Conservation (phyloP, 805 yeast genomes). For the Wickerhamiella galacta region DNA sequence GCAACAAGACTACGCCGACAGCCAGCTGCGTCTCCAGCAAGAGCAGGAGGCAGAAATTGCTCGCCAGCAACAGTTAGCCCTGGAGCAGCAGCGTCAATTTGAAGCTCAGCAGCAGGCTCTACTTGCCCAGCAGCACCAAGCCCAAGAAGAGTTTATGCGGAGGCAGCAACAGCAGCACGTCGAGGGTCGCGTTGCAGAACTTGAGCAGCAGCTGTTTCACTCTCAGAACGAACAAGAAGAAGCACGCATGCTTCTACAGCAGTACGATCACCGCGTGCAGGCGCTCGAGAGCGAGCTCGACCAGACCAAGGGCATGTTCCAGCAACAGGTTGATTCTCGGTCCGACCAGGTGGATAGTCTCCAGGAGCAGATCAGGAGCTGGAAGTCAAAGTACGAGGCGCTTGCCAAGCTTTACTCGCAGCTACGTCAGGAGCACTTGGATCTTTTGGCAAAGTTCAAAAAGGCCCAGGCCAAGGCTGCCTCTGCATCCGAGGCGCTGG, state of each 20-base stretch:
- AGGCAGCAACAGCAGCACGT: slow-evolving; percentile 58
- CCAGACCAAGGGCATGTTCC: slow-evolving; percentile 30
- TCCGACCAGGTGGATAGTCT: slow-evolving; percentile 52
- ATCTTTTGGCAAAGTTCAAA: slow-evolving; percentile 58
- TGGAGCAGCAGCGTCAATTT: slow-evolving; percentile 49
- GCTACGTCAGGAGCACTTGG: slow-evolving; percentile 79
- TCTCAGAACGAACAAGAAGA: slow-evolving; percentile 70
- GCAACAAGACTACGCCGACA: slow-evolving; percentile 36
- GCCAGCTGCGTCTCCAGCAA: slow-evolving; percentile 43
- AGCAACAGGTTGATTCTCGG: slow-evolving; percentile 57
- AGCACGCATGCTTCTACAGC: slow-evolving; percentile 68
- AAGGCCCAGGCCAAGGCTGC: slow-evolving; percentile 74
- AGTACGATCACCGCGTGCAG: slow-evolving; percentile 73
- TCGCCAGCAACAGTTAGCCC: slow-evolving; percentile 50
- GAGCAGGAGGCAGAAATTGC: slow-evolving; percentile 49
- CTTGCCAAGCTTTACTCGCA: slow-evolving; percentile 81
- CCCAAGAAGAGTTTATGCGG: slow-evolving; percentile 51
- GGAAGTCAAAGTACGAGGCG: slow-evolving; percentile 79
- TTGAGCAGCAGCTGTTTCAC: slow-evolving; percentile 64
- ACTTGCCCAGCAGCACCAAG: slow-evolving; percentile 47
- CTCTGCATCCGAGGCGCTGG: slow-evolving; percentile 77
- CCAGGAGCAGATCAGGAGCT: slow-evolving; percentile 57
- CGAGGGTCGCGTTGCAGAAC: slow-evolving; percentile 61
- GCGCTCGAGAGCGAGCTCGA: slow-evolving; percentile 58
- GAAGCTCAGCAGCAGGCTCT: slow-evolving; percentile 64